Evolutionary conservation across 2,329 filamentous ascomycete genomes (phyloP).

Genomic region (Epichloe sp.): DNA sequence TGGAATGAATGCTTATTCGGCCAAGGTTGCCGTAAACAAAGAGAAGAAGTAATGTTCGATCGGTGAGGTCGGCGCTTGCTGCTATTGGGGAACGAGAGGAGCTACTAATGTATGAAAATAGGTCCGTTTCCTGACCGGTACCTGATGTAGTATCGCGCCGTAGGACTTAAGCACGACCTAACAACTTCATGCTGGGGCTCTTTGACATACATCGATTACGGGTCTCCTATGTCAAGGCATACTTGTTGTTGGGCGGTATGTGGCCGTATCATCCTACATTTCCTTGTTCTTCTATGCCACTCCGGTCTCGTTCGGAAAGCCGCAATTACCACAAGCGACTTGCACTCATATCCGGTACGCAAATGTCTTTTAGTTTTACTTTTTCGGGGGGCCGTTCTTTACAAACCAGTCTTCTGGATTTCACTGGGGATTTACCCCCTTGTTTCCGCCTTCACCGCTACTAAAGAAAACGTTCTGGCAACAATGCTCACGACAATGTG

Average conservation of each 20-base stretch:
- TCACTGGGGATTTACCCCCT: neutral
- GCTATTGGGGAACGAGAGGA: neutral
- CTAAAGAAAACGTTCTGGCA: neutral
- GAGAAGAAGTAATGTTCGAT: neutral
- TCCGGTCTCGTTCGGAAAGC: neutral
- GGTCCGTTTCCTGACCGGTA: slow-evolving; percentile 1
- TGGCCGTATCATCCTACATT: neutral
- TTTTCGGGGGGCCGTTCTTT: neutral
- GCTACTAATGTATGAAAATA: neutral
- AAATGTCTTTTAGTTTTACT: neutral
- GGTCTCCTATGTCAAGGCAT: neutral
- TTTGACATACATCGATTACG: neutral
- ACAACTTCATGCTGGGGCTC: neutral
- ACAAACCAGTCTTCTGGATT: neutral
- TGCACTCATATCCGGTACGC: neutral
- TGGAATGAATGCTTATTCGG: neutral
- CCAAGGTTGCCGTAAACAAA: neutral
- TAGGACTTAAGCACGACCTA: neutral
- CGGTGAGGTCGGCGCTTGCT: neutral
- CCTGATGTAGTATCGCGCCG: neutral
- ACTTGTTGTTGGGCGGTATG: neutral
- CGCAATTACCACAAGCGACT: neutral
- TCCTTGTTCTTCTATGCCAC: neutral
- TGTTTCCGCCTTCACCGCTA: neutral
- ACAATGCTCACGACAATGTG: neutral